A percentile compares a stretch with the other conserved stretches of the same genome.
phyloP scores from a whole-genome alignment of 495 filamentous ascomycete genomes.

The Tetracladium marchalianum region DNA sequence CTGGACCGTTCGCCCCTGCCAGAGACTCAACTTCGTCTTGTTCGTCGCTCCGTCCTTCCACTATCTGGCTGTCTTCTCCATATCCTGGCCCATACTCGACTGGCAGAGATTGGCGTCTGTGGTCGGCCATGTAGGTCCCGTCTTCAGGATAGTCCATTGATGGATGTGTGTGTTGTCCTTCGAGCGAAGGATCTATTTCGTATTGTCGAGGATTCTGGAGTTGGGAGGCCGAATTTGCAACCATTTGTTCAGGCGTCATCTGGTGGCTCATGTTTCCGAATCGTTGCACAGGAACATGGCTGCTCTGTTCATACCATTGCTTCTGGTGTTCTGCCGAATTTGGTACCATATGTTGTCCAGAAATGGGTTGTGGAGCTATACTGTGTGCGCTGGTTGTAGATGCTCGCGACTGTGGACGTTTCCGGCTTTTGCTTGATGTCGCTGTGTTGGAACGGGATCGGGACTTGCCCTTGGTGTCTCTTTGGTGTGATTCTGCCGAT shows the following conservation, averaged over 20 bases:
- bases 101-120: conserved; percentile 34
- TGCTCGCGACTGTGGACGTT: conserved; percentile 64
- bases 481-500: conserved; percentile 11
- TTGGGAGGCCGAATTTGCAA: conserved; percentile 46
- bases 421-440: conserved; percentile 44
- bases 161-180: conserved; percentile 23
- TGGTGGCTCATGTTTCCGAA: conserved; percentile 20
- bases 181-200: conserved; percentile 30
- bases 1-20: conserved; percentile 36
- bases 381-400: conserved; percentile 79
- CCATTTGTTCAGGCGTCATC: conserved; percentile 57
- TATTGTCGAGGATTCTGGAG: conserved; percentile 36
- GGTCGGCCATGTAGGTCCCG: conserved; percentile 10
- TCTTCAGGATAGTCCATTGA: conserved; percentile 15
- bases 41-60: conserved; percentile 52
- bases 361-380: conserved; percentile 52
- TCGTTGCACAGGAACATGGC: conserved; percentile 21
- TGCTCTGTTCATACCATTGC: conserved; percentile 38
- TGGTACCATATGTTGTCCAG: conserved; percentile 49
- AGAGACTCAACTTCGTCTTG: conserved; percentile 54
- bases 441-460: conserved; percentile 51
- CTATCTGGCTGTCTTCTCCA: conserved; percentile 58
- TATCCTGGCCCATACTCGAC: conserved; percentile 47
- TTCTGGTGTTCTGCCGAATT: conserved; percentile 10
- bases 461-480: conserved; percentile 10